Base-by-base conservation (phyloP, 352 stramenopile genomes). In the Salisapilia sapeloensis region DNA sequence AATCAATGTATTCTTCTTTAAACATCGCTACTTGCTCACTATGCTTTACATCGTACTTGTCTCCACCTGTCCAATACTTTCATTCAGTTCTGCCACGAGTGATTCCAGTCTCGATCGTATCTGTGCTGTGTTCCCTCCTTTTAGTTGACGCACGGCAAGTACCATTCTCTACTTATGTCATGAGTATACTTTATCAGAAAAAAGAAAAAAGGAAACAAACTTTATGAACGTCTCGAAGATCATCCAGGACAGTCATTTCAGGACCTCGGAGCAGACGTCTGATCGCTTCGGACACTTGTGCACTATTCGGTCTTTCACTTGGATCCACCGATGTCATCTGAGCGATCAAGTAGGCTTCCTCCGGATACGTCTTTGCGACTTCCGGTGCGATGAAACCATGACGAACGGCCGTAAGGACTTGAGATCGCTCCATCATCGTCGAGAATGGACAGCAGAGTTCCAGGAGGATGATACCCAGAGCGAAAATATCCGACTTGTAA, bases 401-500 rank as follows among this genome's bases (percentile, higher is more conserved):
- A 21, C 72, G 63, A 15, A 84, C 66, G 34, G 34, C 64, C 6
- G 70, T 89, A 4, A 89, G 45, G 21, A 89, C 72, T 50, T 89
- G 72, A 19, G 71, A 81, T 11, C 72, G 56, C 42, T 89, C 72
- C 72, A 89, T 89, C 67, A 82, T 83, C 13, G 72, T 89, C 38
- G 61, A 48, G 39, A 82, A 89, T 10, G 70, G 67, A 34, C 65
- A 83, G 25, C 72, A 89, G 6, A 89, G 35, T 43, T 89, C 72
- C n/a, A 89, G 44, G 17, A 89, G 51, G 44, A 89, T 83, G 23
- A 89, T 62, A 24, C 72, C 72, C 18, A 89, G 45, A 16, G 69
- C 72, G 43, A 84, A 89, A 18, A 89, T 82, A 25, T 89, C 72
- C 38, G 72, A 89, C 56, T 89, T 77, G 33, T 70, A 69, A 45